A percentile compares a stretch with the other conserved stretches of the same genome.
These are phyloP conservation scores for Podila verticillata DNA, from an alignment of 192 early-diverging fungal species.

Conservation along the genomic window DNA sequence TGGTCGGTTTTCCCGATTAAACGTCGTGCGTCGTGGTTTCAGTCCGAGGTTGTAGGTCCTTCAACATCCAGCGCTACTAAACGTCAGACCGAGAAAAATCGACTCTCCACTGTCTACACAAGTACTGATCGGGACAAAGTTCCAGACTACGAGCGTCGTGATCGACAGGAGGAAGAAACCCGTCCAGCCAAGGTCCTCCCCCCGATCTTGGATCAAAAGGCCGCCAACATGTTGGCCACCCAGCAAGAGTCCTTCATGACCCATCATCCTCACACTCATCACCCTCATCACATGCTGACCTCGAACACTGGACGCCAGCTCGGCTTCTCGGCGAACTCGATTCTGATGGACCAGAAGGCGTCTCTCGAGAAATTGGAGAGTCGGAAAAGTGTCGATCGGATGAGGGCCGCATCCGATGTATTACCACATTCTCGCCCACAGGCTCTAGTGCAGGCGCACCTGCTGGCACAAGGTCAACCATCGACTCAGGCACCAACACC, in stretches of 20 bases:
- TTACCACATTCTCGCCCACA: background rate
- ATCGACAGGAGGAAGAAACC: background rate
- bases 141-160: background rate
- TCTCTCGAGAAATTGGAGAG: background rate
- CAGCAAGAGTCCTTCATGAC: background rate
- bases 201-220: background rate
- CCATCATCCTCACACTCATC: slow-evolving; percentile 1
- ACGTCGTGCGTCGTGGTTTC: slow-evolving; percentile 12
- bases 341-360: background rate
- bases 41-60: too few relatives aligned
- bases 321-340: background rate
- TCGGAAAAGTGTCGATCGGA: background rate
- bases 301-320: background rate
- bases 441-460: background rate
- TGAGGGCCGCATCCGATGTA: background rate
- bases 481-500: background rate
- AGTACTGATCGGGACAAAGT: background rate
- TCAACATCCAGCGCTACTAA: too few relatives aligned
- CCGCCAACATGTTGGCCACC: background rate
- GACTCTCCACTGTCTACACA: background rate
- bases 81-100: background rate
- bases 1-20: slow-evolving; percentile 25
- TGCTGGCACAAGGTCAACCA: background rate
- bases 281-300: background rate
- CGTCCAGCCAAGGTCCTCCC: background rate